Percentiles rank a stretch among this genome's conserved stretches.
These are phyloP conservation scores for Aspergillus calidoustus DNA, from an alignment of 2,329 filamentous ascomycete species.

Conservation along the genomic window DNA sequence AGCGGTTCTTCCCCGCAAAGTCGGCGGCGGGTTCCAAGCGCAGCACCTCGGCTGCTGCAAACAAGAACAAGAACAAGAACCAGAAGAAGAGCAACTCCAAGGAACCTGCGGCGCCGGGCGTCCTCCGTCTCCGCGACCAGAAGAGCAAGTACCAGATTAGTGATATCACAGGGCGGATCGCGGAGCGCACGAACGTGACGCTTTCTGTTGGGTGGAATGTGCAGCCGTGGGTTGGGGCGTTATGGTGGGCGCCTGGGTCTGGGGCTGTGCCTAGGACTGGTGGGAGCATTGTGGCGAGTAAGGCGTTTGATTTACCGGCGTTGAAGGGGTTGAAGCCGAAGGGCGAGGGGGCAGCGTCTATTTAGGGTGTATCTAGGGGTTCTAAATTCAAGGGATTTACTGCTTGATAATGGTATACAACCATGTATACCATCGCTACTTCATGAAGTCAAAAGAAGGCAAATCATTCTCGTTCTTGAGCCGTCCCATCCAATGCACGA, in stretches of 20 bases:
- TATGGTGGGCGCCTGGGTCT: constrained; percentile 75
- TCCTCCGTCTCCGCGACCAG: constrained; percentile 79
- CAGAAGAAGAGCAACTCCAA: constrained; percentile 5
- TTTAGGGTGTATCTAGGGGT: constrained; percentile 1
- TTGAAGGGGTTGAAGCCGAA: constrained; percentile 61
- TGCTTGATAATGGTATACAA: background rate
- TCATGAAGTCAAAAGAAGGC: background rate
- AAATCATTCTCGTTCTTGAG: background rate
- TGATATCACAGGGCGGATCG: constrained; percentile 79
- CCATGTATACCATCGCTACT: no score
- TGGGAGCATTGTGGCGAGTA: constrained; percentile 55
- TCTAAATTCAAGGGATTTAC: background rate
- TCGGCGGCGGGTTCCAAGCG: constrained; percentile 25
- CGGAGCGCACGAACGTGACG: constrained; percentile 72
- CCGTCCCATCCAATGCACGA: background rate
- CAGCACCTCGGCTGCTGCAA: constrained; percentile 24
- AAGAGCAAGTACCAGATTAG: constrained; percentile 97
- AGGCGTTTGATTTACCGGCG: constrained; percentile 59
- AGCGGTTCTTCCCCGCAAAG: constrained; percentile 39
- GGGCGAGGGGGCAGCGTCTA: constrained; percentile 21
- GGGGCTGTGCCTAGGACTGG: constrained; percentile 56
- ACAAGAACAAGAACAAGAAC: constrained; percentile 3
- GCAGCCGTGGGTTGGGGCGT: constrained; percentile 90
- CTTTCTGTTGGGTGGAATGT: constrained; percentile 92
- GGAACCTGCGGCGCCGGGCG: constrained; percentile 54